Base-by-base conservation (phyloP, 495 filamentous ascomycete genomes). In the Tuber aestivum region DNA sequence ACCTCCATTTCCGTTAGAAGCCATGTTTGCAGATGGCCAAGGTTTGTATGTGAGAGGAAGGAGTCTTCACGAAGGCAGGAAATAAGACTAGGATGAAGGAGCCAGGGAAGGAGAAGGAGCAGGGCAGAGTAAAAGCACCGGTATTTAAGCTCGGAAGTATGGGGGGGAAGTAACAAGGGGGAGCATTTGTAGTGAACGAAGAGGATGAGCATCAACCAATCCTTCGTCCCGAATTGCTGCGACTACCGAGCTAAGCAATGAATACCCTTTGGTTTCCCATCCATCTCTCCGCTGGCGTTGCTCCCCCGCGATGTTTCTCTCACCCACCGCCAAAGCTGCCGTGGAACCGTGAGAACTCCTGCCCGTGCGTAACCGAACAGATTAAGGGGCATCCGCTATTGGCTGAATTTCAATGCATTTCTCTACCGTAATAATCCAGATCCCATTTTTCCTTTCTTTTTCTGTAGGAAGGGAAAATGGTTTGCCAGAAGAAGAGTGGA, bases 1-100 rank as follows among this genome's bases (percentile, higher is more conserved):
- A 73, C 70, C 70, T 35, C 75, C 79, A 82, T 81, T 84, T 73
- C 82, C 79, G 81, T 84, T 86, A 74, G 83, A 78, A 42, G 38
- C 20, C 76, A 68, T 73, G 1, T 42, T 75, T 56, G 56, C 72
- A 23, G 41, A 70, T 69, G 72, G 69, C 41, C 48, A 44, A 69
- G 68, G 14, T 18, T 65, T 70, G 50, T 45, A 72, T 65, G 45
- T 70, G 56, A 72, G 68, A 44, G 50, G n/a, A 75, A 35, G 45
- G 42, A 35, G 70, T 70, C 35, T 75, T 32, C 35, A 42, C 38
- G 70, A 70, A 70, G 56, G 70, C 38, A 61, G 20, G 70, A 68
- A 72, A 70, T 38, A 72, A 44, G 44, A 65, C 20, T 41, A 70
- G 42, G 70, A 20, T 42, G 78, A 70, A 56, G 71, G 71, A 35